Evolutionary conservation across 2,329 filamentous ascomycete species (phyloP), one percentile per base, ranked within the genome.

Genomic region (Fusarium humuli): DNA sequence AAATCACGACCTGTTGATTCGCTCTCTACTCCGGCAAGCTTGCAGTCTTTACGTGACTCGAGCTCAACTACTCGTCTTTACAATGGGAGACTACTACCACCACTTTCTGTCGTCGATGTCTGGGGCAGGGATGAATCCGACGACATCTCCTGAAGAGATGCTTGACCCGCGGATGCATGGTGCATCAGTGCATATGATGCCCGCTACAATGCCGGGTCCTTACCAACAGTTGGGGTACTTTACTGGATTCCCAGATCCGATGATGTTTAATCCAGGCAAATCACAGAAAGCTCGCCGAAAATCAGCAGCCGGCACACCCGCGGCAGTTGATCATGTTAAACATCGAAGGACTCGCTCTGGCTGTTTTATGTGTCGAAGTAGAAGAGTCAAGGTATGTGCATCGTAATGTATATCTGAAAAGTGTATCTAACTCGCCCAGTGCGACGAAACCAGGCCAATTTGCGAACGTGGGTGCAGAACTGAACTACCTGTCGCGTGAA

Each of bases 291-390:
- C 79, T 67, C 82, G 86, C 53, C 83, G 86, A 60, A 88, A 87
- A 70, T 86, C 86, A 20, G 73, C 69, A 11, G 65, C 73, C 30
- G 76, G 71, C 2, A 77, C 82, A 4, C 85, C 83, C 5, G 68
- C 83, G 49, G 92, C 76, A 23, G 45, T 71, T 40, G 79, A 97
- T 67, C 91, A 92, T 76, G 92, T 97, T 72, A 98, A 98, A 81
- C 95, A 98, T 79, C 91, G 94, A 67, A 90, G 96, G 73, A 98
- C 96, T 45, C 88, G 96, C 74, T 98, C 94, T 69, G 96, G 96
- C 29, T 99, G 96, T 82, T 98, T 86, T 71, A 98, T 94, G 48
- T 99, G 96, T 80, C 88, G 96, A 63, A 91, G 91, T 75, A 88
- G 96, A 72, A 89, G 96, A 79, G 94, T 98, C 54, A 98, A 92